Percentiles rank a stretch among this genome's conserved stretches.
Conservation (phyloP, 2,329 filamentous ascomycete genomes). For the Diplodia mutila region DNA sequence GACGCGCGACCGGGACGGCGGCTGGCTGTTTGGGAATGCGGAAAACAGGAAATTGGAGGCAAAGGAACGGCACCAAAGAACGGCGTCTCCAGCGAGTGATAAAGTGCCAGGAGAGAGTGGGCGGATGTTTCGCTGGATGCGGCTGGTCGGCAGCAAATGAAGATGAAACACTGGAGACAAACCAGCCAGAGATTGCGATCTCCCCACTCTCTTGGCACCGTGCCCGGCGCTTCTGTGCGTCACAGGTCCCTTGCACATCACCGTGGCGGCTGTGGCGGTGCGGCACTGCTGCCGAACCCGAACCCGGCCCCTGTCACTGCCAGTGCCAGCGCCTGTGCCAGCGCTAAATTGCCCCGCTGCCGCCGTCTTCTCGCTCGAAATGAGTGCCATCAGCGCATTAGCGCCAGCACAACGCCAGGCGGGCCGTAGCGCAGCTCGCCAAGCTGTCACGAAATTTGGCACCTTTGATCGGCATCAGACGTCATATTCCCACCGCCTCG, state of each 20-base stretch:
- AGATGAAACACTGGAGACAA: conserved; percentile 21
- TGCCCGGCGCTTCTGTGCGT: conserved; percentile 8
- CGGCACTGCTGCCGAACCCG: background rate
- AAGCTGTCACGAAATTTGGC: conserved; percentile 6
- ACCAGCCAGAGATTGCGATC: conserved; percentile 22
- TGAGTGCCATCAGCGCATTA: background rate
- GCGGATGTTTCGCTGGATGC: conserved; percentile 19
- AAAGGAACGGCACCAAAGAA: background rate
- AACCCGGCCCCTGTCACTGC: conserved; percentile 2
- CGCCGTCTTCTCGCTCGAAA: background rate
- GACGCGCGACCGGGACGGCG: conserved; percentile 2
- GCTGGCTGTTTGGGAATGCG: background rate
- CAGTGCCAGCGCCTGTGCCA: too few relatives aligned
- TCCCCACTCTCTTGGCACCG: conserved; percentile 8
- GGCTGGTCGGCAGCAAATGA: conserved; percentile 22
- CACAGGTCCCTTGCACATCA: conserved; percentile 18
- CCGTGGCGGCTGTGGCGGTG: conserved; percentile 21
- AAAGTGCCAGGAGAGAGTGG: conserved; percentile 9
- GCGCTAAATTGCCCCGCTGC: background rate
- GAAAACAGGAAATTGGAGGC: conserved; percentile 15
- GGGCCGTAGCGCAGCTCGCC: background rate
- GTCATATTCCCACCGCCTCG: background rate
- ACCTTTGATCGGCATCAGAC: conserved; percentile 4
- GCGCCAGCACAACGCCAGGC: background rate
- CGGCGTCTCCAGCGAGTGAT: conserved; percentile 17